phyloP scores from a whole-genome alignment of 345 rosid genomes.

The Eucalyptus cloeziana region DNA sequence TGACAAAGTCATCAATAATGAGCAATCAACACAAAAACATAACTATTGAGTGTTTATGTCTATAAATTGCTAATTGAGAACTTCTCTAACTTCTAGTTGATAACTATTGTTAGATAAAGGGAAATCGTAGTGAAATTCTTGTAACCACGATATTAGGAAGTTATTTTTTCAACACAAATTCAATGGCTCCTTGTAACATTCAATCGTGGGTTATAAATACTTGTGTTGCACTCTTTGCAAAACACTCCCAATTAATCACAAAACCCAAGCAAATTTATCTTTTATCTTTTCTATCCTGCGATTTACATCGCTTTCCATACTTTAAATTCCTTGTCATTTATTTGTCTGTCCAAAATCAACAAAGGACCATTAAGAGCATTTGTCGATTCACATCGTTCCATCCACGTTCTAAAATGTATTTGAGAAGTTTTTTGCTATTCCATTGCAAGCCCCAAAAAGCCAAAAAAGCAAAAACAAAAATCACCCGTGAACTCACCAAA shows the following conservation, averaged over 20 bases:
- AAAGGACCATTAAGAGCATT: not conserved
- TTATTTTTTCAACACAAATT: not conserved
- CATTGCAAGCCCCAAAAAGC: not conserved
- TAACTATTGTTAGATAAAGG: not conserved
- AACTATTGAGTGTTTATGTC: not conserved
- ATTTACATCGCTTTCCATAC: not conserved
- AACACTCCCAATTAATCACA: not conserved
- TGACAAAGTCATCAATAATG: not conserved
- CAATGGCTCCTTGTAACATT: not conserved
- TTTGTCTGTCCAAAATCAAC: not conserved
- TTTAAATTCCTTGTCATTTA: not conserved
- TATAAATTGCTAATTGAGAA: not conserved
- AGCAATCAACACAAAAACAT: not conserved
- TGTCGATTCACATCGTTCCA: not conserved
- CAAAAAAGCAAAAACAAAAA: not conserved
- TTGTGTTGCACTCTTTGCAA: not conserved
- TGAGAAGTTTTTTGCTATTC: not conserved
- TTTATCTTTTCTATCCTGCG: not conserved
- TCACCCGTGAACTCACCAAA: not conserved
- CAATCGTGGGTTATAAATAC: not conserved
- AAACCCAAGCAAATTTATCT: not conserved
- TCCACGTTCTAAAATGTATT: not conserved
- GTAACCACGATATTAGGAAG: not conserved
- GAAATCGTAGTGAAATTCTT: not conserved
- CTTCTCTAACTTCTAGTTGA: not conserved